Base-by-base conservation (phyloP, 2,329 filamentous ascomycete genomes). In the Pyrenophora teres region DNA sequence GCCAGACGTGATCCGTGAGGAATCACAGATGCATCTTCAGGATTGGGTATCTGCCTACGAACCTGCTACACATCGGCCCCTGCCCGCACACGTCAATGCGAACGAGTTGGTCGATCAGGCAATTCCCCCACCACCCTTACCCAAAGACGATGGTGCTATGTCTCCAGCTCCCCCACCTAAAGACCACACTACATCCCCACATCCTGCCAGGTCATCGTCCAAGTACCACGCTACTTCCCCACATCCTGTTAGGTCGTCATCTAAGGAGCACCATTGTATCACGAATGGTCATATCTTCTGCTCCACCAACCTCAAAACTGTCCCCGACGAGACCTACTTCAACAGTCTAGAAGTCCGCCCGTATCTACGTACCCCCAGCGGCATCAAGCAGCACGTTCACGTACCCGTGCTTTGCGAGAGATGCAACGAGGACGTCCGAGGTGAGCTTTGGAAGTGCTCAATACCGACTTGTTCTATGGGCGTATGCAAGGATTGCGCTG, bases 241-340 rank as follows among this genome's bases (percentile, higher is more conserved):
- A 13, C 42, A 45, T 1, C 52, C 56, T 6, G 37, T 46, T 38
- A 23, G 27, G 30, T 36, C 27, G 16, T 36, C 39, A 18, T 37
- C 40, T 25, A 64, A 52, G 25, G 54, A 65, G 37, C 56, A 65
- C 46, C 49, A 55, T 15, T 69, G 66, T 35, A 37, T 67, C 23
- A 46, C 39, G 19, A 57, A 54, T 30, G 61, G 62, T 13, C 66
- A 69, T 30, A 50, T 61, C 12, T 65, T 68, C 32, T 57, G 53
- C 36, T 52, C 55, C 0, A 40, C 64, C 23, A 44, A 62, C 16
- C 40, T 67, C 21, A 52, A 55, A n/a, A 36, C 32, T 0, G 54
- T 64, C 3, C 62, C 61, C 9, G 57, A 65, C 12, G 38, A 52
- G 18, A 40, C 54, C 2, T n/a, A 32, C 15, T 48, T 65, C 47